Percentiles rank a stretch among this genome's conserved stretches.
phyloP scores from a whole-genome alignment of 257 asterid species.

The Plectranthus barbatus region DNA sequence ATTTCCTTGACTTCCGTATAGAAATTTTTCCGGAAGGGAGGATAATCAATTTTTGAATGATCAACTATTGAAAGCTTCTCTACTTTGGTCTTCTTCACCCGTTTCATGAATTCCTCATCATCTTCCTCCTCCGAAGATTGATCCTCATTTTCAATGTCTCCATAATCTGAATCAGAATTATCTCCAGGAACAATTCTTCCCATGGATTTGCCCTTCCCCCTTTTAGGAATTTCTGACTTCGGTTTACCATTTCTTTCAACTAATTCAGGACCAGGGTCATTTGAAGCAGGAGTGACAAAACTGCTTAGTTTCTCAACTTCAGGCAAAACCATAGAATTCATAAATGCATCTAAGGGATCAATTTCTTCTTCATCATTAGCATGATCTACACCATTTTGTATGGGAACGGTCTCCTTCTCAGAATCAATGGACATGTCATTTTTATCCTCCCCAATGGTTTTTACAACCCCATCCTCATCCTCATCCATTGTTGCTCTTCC shows the following conservation, averaged over 20 bases:
- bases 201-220: constrained; percentile 34
- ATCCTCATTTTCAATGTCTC: constrained; percentile 45
- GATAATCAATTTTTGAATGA: constrained; percentile 73
- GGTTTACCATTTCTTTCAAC: constrained; percentile 33
- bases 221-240: constrained; percentile 24
- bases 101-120: constrained; percentile 77
- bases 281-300: constrained; percentile 21
- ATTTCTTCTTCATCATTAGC: constrained; percentile 55
- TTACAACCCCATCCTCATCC: constrained; percentile 31
- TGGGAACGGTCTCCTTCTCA: constrained; percentile 28
- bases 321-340: constrained; percentile 83
- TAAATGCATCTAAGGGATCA: constrained; percentile 83
- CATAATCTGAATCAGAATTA: constrained; percentile 70
- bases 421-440: constrained; percentile 28
- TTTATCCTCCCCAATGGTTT: constrained; percentile 26
- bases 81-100: constrained; percentile 85
- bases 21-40: constrained; percentile 69
- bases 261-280: constrained; percentile 19
- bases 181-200: constrained; percentile 86
- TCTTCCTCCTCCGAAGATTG: constrained; percentile 70
- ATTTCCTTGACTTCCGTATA: constrained; percentile 77
- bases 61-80: constrained; percentile 83
- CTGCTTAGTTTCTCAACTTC: constrained; percentile 70
- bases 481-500: constrained; percentile 42
- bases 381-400: constrained; percentile 30